These are phyloP conservation scores for Colletotrichum sublineola DNA, from an alignment of 2,329 filamentous ascomycete genomes.

Conservation along the genomic window DNA sequence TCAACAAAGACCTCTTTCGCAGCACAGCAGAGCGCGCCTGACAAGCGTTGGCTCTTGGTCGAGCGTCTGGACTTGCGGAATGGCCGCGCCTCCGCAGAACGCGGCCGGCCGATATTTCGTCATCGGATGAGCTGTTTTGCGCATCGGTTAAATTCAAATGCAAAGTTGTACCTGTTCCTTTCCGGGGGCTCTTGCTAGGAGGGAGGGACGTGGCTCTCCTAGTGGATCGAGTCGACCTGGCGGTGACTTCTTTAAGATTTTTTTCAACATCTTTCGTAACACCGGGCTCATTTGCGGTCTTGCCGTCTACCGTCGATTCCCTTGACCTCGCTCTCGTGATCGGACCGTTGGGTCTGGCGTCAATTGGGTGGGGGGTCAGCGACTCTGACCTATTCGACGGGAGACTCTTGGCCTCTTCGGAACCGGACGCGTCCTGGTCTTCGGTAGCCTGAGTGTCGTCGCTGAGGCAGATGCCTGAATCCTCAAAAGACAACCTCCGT, in stretches of 20 bases:
- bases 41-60: slow-evolving; percentile 19
- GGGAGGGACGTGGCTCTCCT: slow-evolving; percentile 31
- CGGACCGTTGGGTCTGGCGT: neutral
- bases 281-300: neutral
- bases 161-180: neutral
- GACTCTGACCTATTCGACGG: neutral
- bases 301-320: neutral
- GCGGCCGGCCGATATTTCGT: slow-evolving; percentile 43
- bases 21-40: slow-evolving; percentile 30
- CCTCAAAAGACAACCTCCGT: slow-evolving; percentile 50
- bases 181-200: slow-evolving; percentile 13
- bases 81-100: slow-evolving; percentile 39
- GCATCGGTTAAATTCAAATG: slow-evolving; percentile 30
- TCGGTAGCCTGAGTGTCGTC: slow-evolving; percentile 15
- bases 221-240: neutral
- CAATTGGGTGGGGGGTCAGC: neutral
- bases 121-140: slow-evolving; percentile 30
- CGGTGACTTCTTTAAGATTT: neutral
- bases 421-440: neutral
- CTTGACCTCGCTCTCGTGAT: slow-evolving; percentile 18
- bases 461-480: slow-evolving; percentile 33
- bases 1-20: slow-evolving; percentile 31
- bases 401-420: neutral
- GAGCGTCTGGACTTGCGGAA: slow-evolving; percentile 28
- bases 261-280: neutral